Percentiles rank a stretch among this genome's conserved stretches.
Conservation (phyloP, 2,329 filamentous ascomycete genomes). For the Aureobasidium sp. region DNA sequence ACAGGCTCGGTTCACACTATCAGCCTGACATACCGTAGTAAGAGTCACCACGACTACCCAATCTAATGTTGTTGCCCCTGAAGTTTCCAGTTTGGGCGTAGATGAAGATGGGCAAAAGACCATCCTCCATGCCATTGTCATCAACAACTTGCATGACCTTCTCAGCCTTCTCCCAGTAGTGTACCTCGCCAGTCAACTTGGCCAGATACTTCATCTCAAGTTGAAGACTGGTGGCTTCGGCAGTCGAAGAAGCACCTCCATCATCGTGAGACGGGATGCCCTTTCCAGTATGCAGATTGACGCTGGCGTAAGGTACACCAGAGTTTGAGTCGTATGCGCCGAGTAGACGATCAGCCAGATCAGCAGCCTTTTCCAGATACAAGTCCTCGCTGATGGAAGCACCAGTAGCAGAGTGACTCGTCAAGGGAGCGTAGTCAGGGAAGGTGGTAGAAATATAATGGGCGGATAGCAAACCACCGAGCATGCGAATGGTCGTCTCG, state of each 20-base stretch:
- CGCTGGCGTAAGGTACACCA: constrained; percentile 81
- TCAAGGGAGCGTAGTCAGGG: constrained; percentile 67
- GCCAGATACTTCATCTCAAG: constrained; percentile 96
- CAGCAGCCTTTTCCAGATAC: constrained; percentile 91
- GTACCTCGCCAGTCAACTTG: constrained; percentile 83
- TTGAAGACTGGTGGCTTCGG: constrained; percentile 85
- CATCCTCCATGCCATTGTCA: constrained; percentile 67
- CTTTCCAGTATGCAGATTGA: constrained; percentile 70
- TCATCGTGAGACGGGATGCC: constrained; percentile 78
- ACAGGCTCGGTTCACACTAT: constrained; percentile 17
- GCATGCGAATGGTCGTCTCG: constrained; percentile 95
- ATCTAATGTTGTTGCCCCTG: constrained; percentile 73
- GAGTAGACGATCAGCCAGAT: constrained; percentile 79
- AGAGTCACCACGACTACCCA: constrained; percentile 90
- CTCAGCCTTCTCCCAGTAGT: constrained; percentile 89
- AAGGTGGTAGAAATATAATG: constrained; percentile 87
- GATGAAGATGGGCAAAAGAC: constrained; percentile 86
- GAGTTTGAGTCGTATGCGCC: constrained; percentile 81
- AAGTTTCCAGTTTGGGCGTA: constrained; percentile 72
- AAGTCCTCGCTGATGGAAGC: constrained; percentile 75
- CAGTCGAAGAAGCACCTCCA: constrained; percentile 82
- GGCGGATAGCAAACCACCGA: constrained; percentile 84
- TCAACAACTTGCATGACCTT: constrained; percentile 89
- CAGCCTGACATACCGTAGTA: constrained; percentile 56
- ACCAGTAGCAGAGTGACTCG: constrained; percentile 47